Evolutionary conservation across 352 stramenopile genomes (phyloP).

Genomic region (Globisporangium mamillatum): DNA sequence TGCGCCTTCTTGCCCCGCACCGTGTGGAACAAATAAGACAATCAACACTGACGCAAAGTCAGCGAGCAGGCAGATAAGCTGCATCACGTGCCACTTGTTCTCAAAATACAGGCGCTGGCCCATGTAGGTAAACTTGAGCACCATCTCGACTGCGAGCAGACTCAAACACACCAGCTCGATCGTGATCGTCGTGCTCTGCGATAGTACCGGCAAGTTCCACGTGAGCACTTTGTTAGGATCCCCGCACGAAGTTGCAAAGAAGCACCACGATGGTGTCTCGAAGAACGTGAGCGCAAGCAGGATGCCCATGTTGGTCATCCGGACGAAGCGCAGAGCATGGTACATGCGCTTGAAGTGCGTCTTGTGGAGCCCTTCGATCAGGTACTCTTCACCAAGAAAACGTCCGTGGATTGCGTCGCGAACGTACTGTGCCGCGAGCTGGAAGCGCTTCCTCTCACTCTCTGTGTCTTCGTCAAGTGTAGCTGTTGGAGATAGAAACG

Average conservation of each 20-base stretch:
- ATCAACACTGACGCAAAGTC: constrained; percentile 42
- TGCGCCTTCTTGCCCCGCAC: neutral
- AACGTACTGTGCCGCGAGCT: constrained; percentile 47
- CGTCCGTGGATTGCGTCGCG: constrained; percentile 42
- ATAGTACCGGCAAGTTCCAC: constrained; percentile 34
- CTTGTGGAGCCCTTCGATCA: constrained; percentile 42
- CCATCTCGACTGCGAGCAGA: constrained; percentile 40
- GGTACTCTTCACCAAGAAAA: constrained; percentile 49
- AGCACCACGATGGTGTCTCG: constrained; percentile 60
- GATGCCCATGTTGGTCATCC: constrained; percentile 43
- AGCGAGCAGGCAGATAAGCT: constrained; percentile 41
- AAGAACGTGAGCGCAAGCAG: constrained; percentile 50
- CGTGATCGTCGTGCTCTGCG: constrained; percentile 24
- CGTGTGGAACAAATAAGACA: constrained; percentile 25
- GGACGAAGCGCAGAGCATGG: constrained; percentile 39
- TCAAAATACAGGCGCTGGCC: constrained; percentile 45
- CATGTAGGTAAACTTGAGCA: constrained; percentile 51
- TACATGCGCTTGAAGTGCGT: constrained; percentile 52
- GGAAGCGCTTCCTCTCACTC: constrained; percentile 23
- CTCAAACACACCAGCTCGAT: constrained; percentile 47
- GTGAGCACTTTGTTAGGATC: constrained; percentile 27
- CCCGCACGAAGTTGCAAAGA: constrained; percentile 34
- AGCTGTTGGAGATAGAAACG: constrained; percentile 8
- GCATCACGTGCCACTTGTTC: constrained; percentile 54
- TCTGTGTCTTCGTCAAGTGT: constrained; percentile 9